Evolutionary conservation across 2,329 filamentous ascomycete genomes (phyloP), one percentile per base, ranked within the genome.

Genomic region (Venturia pyrina): DNA sequence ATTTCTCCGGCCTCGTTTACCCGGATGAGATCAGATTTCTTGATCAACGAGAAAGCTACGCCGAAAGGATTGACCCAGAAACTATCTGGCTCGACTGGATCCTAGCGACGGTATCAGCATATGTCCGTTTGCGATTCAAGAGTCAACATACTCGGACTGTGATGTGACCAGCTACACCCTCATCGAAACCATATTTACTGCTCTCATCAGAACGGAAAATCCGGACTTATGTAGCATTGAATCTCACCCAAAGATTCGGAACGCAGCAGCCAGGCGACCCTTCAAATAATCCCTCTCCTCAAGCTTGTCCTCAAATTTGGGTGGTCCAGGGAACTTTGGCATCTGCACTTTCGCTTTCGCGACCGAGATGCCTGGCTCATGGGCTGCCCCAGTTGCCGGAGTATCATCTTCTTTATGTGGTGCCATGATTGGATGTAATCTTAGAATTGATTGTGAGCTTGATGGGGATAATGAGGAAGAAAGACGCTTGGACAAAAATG

Each of bases 1-100:
- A 80, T 75, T 50, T 78, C 70, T 13, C 79, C 80, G 13, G 75
- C 64, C 53, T 79, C 73, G 66, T 80, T 73, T 5, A 82, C 77
- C 11, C 73, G 74, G 41, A 82, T 78, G 57, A 82, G 73, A 68
- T 82, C 79, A 5, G 74, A 77, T n/a, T 76, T 77, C 62, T 73
- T 79, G 41, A 82, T 74, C 10, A 77, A 67, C 21, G 71, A 73
- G 68, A 81, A 82, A 7, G 78, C 75, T 1, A 74, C 70, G 1
- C 77, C 77, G 64, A 77, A 77, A 0, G 78, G 78, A 64, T 80
- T 80, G 32, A 79, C 72, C 74, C 75, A 75, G 68, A 75, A 75
- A 1, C 68, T 72, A 28, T 75, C 72, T 8, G 73, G 72, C 13
- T 76, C 69, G n/a, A 75, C 71, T 3, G 77, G 77, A 66, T 79